A percentile compares a stretch with the other conserved stretches of the same genome.
Evolutionary conservation across 139 green algal genomes (phyloP).

Genomic region (Monoraphidium neglectum): DNA sequence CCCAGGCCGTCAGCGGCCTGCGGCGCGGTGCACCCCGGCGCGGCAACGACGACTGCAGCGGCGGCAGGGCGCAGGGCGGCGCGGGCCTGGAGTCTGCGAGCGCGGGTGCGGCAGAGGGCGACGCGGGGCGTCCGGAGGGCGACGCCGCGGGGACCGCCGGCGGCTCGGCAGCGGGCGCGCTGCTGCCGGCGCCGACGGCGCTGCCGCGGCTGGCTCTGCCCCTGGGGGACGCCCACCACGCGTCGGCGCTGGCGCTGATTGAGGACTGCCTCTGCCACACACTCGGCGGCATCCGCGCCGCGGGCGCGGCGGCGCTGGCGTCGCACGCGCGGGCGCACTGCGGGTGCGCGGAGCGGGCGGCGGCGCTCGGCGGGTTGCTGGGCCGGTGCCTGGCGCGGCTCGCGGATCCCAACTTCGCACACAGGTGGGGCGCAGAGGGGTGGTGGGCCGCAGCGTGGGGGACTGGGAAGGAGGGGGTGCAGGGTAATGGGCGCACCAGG

Average conservation of each 20-base stretch:
- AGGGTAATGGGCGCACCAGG: too few species aligned
- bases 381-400: neutral
- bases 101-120: too few species aligned
- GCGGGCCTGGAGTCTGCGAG: too few species aligned
- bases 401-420: neutral
- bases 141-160: neutral
- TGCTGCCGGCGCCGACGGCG: neutral
- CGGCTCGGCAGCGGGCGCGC: neutral
- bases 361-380: neutral
- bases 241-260: constrained; percentile 38
- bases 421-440: neutral
- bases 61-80: neutral
- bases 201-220: constrained; percentile 34
- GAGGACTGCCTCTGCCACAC: constrained; percentile 82
- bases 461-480: neutral
- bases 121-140: neutral
- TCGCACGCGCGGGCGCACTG: constrained; percentile 41
- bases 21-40: neutral
- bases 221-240: constrained; percentile 43
- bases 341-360: neutral
- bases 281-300: constrained; percentile 64
- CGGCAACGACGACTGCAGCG: neutral
- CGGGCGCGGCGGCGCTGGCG: constrained; percentile 60
- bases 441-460: neutral
- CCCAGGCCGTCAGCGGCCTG: constrained; percentile 8